Evolutionary conservation across 139 green algal genomes (phyloP).

Genomic region (Ettlia oleoabundans): DNA sequence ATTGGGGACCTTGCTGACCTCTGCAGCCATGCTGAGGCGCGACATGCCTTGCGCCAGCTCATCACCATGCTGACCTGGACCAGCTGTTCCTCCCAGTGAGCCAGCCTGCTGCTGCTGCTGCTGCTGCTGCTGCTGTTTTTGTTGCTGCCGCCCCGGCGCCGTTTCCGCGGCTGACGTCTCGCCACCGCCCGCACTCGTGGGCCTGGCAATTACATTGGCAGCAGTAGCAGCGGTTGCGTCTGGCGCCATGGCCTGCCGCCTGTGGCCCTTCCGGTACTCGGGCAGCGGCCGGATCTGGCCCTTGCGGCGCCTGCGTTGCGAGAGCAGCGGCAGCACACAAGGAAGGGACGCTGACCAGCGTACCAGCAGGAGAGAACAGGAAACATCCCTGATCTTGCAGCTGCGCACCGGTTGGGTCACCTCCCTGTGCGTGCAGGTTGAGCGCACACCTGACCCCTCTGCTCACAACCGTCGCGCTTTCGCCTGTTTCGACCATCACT

Average conservation of each 20-base stretch:
- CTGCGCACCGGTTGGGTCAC: no score
- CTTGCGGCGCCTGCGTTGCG: slow-evolving; percentile 28
- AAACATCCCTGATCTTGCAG: no score
- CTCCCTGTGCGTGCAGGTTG: no score
- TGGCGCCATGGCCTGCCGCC: slow-evolving; percentile 6
- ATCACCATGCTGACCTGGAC: neutral
- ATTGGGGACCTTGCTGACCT: slow-evolving; percentile 4
- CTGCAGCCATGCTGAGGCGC: slow-evolving; percentile 21
- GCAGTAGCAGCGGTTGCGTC: neutral
- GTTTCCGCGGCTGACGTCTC: neutral
- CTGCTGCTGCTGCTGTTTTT: neutral
- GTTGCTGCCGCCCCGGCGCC: neutral
- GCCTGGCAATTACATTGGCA: neutral
- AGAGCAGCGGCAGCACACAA: no score
- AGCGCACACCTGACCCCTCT: no score
- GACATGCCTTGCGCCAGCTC: slow-evolving; percentile 32
- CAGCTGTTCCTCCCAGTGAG: neutral
- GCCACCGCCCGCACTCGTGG: neutral
- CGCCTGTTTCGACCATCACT: no score
- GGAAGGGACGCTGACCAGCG: neutral
- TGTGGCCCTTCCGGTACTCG: slow-evolving; percentile 21
- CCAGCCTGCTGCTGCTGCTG: neutral
- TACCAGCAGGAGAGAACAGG: neutral
- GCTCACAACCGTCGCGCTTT: no score
- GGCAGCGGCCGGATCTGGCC: slow-evolving; percentile 39